A percentile compares a stretch with the other conserved stretches of the same genome.
Conservation (phyloP, 2,329 filamentous ascomycete genomes). For the Aureobasidium melanogenum region DNA sequence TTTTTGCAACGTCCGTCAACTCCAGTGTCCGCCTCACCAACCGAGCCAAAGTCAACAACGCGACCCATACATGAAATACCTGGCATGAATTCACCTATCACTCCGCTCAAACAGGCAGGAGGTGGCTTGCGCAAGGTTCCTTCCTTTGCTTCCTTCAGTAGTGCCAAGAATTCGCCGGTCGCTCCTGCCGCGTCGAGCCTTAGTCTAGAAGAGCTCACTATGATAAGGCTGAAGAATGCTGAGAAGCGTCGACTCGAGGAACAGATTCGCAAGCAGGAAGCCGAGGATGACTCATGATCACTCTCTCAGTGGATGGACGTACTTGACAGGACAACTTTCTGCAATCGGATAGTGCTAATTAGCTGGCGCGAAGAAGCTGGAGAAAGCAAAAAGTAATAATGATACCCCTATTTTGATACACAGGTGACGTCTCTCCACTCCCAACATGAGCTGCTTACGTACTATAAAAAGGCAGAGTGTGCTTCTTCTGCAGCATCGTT, state of each 20-base stretch:
- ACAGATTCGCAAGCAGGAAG: slow-evolving; percentile 32
- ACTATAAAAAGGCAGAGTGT: background rate
- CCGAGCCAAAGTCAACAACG: background rate
- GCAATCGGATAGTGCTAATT: background rate
- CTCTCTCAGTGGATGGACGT: background rate
- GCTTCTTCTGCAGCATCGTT: background rate
- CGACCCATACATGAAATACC: background rate
- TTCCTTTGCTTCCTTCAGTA: slow-evolving; percentile 33
- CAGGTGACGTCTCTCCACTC: background rate
- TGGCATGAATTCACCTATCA: slow-evolving; percentile 20
- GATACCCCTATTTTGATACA: background rate
- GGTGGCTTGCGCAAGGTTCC: slow-evolving; percentile 31
- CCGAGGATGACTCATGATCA: background rate
- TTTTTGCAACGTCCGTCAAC: slow-evolving; percentile 19
- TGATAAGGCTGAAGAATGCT: slow-evolving; percentile 37
- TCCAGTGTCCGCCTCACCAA: background rate
- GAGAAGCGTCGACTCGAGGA: slow-evolving; percentile 37
- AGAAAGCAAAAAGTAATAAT: background rate
- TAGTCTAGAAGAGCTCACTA: slow-evolving; percentile 32
- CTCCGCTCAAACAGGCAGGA: slow-evolving; percentile 19
- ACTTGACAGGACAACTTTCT: background rate
- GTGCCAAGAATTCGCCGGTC: slow-evolving; percentile 17
- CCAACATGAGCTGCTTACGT: background rate
- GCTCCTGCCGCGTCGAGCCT: slow-evolving; percentile 19
- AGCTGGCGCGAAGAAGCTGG: background rate